Evolutionary conservation across 2,329 filamentous ascomycete genomes (phyloP), one percentile per base, ranked within the genome.

Genomic region (Ophiostoma quercus): DNA sequence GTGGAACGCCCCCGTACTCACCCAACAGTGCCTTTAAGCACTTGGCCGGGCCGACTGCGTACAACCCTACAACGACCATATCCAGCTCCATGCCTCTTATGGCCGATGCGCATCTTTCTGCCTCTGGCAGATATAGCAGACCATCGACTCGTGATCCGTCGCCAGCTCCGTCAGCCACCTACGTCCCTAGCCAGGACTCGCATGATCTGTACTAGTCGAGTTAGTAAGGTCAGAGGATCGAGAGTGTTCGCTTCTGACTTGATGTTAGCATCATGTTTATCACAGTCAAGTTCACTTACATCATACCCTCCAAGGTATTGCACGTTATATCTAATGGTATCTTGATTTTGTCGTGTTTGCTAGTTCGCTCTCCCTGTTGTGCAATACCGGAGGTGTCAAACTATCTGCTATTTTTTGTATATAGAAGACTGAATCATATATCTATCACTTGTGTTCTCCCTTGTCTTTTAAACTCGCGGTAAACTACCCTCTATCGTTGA

Each of bases 101-200:
- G 60, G 67, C 43, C 66, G 57, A 29, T 39, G 8, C 66, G 39
- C 2, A 29, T 54, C 2, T 43, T 34, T n/a, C 57, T 60, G 29
- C 37, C 66, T 14, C 29, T n/a, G n/a, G 57, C 60, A n/a, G 66
- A 54, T 14, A 19, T n/a, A 22, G 57, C 60, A 12, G 43, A 29
- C 22, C 69, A 2, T 63, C 60, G 2, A n/a, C 69, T 32, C 25
- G 66, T 19, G 66, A 67, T n/a, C 22, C 63, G 41, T 62, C 69
- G 25, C 22, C 68, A 7, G 47, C 22, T 2, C 63, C 51, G 29
- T 70, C 69, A 12, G 66, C 69, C 12, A 68, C 57, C 32, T 70
- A 70, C 3, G 25, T 68, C 1, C 69, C 69, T 14, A 57, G 43
- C 14, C 41, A 68, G 22, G 32, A 37, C 41, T 51, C 54, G 8